phyloP scores from a whole-genome alignment of 495 filamentous ascomycete species.

The Trichoderma gamsii region DNA sequence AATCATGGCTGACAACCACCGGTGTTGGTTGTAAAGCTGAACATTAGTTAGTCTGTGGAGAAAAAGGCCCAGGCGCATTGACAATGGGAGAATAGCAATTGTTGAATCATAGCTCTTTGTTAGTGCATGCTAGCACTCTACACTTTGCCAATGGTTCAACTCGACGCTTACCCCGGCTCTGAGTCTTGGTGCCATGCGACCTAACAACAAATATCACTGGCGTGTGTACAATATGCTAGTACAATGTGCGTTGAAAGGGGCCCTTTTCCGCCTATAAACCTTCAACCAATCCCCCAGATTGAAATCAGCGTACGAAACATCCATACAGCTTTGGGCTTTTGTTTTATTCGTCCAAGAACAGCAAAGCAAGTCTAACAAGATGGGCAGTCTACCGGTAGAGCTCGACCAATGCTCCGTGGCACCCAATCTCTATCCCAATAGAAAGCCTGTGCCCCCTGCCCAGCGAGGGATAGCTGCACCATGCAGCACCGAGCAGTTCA shows the following conservation, averaged over 20 bases:
- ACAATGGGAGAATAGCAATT: neutral
- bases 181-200: too few species aligned
- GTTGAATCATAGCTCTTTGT: neutral
- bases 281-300: too few species aligned
- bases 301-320: too few species aligned
- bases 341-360: neutral
- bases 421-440: neutral
- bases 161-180: neutral
- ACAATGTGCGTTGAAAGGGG: too few species aligned
- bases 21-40: neutral
- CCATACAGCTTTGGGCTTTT: neutral
- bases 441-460: neutral
- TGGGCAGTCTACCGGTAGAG: neutral
- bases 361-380: neutral
- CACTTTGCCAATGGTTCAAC: neutral
- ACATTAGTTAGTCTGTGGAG: neutral
- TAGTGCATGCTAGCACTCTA: neutral
- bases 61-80: neutral
- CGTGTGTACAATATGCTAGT: too few species aligned
- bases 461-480: neutral
- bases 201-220: too few species aligned
- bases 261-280: too few species aligned
- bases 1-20: neutral
- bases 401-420: neutral
- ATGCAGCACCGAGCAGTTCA: constrained; percentile 5